Evolutionary conservation across 306 rosid genomes (phyloP), one percentile per base, ranked within the genome.

Genomic region (Citrullus amarus): DNA sequence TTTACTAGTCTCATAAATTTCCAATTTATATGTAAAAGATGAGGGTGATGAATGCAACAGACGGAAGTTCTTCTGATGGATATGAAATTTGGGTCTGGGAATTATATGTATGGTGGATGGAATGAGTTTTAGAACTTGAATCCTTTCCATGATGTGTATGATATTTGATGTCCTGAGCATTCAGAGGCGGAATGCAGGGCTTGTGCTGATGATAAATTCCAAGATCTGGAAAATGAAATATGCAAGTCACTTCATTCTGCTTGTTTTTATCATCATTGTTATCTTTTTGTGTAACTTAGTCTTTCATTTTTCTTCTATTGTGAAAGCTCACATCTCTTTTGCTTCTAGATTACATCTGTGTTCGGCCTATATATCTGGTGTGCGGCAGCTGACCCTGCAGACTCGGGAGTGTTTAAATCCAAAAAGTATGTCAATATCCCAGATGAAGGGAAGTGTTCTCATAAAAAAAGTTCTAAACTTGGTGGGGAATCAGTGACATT

Each of bases 371-470:
- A 92, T 81, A 85, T 92, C 78, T 95, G 99, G 99, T 92, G 99
- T 36, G 96, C 99, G 14, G 97, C 96, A 44, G 95, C 99, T 30
- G 99, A 95, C 87, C 99, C 99, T 14, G 99, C 96, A 5, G 99
- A 95, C 82, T 84, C 89, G 7, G 97, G 99, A 83, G 99, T 95
- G 75, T 95, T 95, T 77, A 92, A 86, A 84, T 95, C 99, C 50
- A 95, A 92, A 79, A 92, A 91, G 82, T 92, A 95, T 82, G 89
- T 89, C 48, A 81, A 91, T 55, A 80, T 91, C 82, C 88, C 83
- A 2, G 93, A 87, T 9, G 60, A 75, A 74, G 91, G 75, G 82
- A 90, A 89, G 85, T 84, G 69, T 81, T 82, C 84, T 28, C 80
- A 80, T 53, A 77, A 80, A 28, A 89, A 91, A 66, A 83, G 78